A percentile compares a stretch with the other conserved stretches of the same genome.
Evolutionary conservation across 2,329 filamentous ascomycete species (phyloP).

Genomic region (Venturiaceae sp.): DNA sequence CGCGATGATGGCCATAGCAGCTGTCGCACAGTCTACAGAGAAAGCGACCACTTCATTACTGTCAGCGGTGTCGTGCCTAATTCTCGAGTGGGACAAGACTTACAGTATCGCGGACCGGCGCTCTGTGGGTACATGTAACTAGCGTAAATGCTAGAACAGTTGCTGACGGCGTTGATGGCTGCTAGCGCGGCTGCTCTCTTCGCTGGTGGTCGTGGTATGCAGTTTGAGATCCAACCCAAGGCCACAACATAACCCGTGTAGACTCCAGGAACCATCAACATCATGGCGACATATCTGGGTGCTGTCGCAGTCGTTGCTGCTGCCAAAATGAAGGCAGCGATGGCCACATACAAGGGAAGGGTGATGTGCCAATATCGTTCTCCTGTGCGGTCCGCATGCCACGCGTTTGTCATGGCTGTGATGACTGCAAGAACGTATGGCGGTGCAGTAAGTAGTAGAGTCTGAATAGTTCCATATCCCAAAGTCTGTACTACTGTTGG

Average conservation of each 20-base stretch:
- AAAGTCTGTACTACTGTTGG: constrained; percentile 24
- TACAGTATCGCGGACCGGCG: constrained; percentile 28
- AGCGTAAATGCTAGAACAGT: constrained; percentile 60
- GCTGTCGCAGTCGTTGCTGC: constrained; percentile 51
- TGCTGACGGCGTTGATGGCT: constrained; percentile 65
- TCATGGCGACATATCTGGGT: constrained; percentile 60
- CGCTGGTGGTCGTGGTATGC: constrained; percentile 63
- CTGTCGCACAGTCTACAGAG: constrained; percentile 57
- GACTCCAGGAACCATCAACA: constrained; percentile 56
- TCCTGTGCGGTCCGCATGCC: constrained; percentile 61
- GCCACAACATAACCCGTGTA: constrained; percentile 54
- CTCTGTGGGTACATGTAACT: constrained; percentile 55
- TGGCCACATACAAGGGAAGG: constrained; percentile 50
- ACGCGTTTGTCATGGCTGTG: constrained; percentile 54
- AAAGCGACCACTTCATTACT: constrained; percentile 45
- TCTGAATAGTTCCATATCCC: constrained; percentile 33
- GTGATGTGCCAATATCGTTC: constrained; percentile 63
- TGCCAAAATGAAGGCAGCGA: constrained; percentile 58
- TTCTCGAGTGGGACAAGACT: neutral
- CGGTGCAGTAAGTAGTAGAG: constrained; percentile 41
- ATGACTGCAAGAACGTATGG: constrained; percentile 49
- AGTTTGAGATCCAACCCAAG: constrained; percentile 67
- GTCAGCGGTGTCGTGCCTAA: neutral
- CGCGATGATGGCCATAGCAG: constrained; percentile 52
- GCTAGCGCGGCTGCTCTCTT: constrained; percentile 66